phyloP scores from a whole-genome alignment of 345 rosid species.

The Citrus sp. region DNA sequence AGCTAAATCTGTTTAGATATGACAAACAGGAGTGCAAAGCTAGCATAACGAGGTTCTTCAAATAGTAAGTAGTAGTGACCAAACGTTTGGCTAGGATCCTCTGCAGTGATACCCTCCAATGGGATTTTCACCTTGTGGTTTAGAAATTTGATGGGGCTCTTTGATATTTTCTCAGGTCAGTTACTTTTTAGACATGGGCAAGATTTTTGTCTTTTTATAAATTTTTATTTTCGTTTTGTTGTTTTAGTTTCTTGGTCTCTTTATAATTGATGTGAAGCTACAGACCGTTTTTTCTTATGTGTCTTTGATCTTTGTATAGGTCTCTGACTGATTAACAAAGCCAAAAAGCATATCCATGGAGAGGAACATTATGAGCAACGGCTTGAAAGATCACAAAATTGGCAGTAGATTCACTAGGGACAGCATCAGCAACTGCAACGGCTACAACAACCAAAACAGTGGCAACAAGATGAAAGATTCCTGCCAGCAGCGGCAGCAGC shows the following conservation, averaged over 20 bases:
- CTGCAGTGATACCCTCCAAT: slow-evolving; percentile 19
- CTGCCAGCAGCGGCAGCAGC: slow-evolving; percentile 9
- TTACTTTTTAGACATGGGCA: slow-evolving; percentile 3
- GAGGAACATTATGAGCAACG: slow-evolving; percentile 40
- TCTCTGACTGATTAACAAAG: slow-evolving; percentile 17
- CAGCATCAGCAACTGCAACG: slow-evolving; percentile 22
- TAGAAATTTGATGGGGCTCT: slow-evolving; percentile 22
- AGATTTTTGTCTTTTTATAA: neutral
- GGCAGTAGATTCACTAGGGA: slow-evolving; percentile 6
- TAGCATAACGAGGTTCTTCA: slow-evolving; percentile 21
- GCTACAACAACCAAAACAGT: slow-evolving; percentile 14
- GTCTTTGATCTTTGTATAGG: slow-evolving; percentile 21
- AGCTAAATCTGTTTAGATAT: slow-evolving; percentile 14
- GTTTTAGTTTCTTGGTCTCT: slow-evolving; percentile 16
- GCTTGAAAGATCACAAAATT: slow-evolving; percentile 34
- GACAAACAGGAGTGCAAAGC: slow-evolving; percentile 20
- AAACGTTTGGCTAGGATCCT: slow-evolving; percentile 13
- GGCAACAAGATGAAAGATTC: slow-evolving; percentile 34
- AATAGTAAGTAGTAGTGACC: slow-evolving; percentile 28
- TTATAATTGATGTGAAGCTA: slow-evolving; percentile 28
- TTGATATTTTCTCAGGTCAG: slow-evolving; percentile 12
- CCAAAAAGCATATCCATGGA: slow-evolving; percentile 33
- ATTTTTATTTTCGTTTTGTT: neutral
- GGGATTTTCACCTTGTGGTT: slow-evolving; percentile 19
- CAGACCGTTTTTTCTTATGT: slow-evolving; percentile 16